A percentile compares a stretch with the other conserved stretches of the same genome.
These are phyloP conservation scores for Gynochthodes officinalis DNA, from an alignment of 257 asterid genomes.

Conservation along the genomic window DNA sequence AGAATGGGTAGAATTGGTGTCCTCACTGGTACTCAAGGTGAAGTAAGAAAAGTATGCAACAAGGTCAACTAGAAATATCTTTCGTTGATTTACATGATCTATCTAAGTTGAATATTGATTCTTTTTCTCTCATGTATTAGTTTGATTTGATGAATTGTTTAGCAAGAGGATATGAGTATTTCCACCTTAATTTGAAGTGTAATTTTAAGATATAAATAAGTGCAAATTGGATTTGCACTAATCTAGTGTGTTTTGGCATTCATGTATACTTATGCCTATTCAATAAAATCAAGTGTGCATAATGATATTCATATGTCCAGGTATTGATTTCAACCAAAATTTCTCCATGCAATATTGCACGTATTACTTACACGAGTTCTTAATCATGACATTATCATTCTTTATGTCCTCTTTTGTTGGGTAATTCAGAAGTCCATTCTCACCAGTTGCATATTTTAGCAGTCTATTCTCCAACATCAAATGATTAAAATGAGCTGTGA, in stretches of 20 bases:
- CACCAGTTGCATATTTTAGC: too few relatives aligned
- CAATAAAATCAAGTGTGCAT: slow-evolving; percentile 1
- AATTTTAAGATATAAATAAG: not conserved
- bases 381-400: too few relatives aligned
- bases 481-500: too few relatives aligned
- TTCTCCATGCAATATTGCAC: too few relatives aligned
- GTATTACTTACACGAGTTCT: too few relatives aligned
- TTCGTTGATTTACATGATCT: not conserved
- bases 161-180: not conserved
- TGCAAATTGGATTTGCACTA: slow-evolving; percentile 4
- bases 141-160: not conserved
- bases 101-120: not conserved
- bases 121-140: not conserved
- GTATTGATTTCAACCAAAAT: too few relatives aligned
- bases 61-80: slow-evolving; percentile 28
- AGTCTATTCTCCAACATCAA: too few relatives aligned
- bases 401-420: too few relatives aligned
- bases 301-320: too few relatives aligned
- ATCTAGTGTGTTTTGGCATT: slow-evolving; percentile 2
- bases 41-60: slow-evolving; percentile 40
- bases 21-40: slow-evolving; percentile 36
- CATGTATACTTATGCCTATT: not conserved
- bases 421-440: too few relatives aligned
- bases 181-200: not conserved
- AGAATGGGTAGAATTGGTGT: slow-evolving; percentile 44